A percentile compares a stretch with the other conserved stretches of the same genome.
These are phyloP conservation scores for Neofusicoccum umdonicola DNA, from an alignment of 2,329 filamentous ascomycete genomes.

Conservation along the genomic window DNA sequence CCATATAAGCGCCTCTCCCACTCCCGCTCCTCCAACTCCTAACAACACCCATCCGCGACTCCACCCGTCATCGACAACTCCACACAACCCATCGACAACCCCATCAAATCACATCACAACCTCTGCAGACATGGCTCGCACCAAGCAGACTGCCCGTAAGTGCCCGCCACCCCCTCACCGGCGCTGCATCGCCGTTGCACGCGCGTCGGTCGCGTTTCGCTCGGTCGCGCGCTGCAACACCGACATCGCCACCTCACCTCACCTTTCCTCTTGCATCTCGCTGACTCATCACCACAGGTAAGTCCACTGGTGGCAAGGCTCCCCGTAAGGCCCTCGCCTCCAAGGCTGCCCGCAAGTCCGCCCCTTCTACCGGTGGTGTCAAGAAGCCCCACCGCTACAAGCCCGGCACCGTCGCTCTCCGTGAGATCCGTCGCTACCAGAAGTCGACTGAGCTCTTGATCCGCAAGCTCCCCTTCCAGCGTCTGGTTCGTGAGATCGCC, in stretches of 20 bases:
- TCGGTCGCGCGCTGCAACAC: constrained; percentile 9
- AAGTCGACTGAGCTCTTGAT: constrained; percentile 84
- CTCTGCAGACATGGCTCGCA: constrained; percentile 48
- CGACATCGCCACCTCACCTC: constrained; percentile 16
- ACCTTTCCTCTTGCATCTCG: constrained; percentile 7
- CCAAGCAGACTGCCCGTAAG: constrained; percentile 58
- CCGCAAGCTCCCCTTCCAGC: constrained; percentile 74
- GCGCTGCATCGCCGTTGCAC: constrained; percentile 22
- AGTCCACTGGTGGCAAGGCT: constrained; percentile 73
- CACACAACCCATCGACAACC: constrained; percentile 22
- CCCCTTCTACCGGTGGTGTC: constrained; percentile 82
- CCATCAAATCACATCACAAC: neutral
- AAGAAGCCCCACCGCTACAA: constrained; percentile 58
- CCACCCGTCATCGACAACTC: constrained; percentile 17
- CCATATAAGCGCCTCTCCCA: constrained; percentile 35
- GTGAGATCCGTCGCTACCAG: constrained; percentile 90
- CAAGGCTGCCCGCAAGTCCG: constrained; percentile 98
- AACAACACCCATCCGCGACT: constrained; percentile 26
- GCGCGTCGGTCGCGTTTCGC: constrained; percentile 19
- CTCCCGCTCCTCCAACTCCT: constrained; percentile 35
- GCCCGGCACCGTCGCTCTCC: constrained; percentile 77
- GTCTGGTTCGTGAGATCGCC: constrained; percentile 76
- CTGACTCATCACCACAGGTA: constrained; percentile 53
- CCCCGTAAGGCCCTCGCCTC: constrained; percentile 95
- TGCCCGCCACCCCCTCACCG: constrained; percentile 28